These are phyloP conservation scores for Apiotrichum brassicae DNA, from an alignment of 1,284 basidiomycete species.

Conservation along the genomic window DNA sequence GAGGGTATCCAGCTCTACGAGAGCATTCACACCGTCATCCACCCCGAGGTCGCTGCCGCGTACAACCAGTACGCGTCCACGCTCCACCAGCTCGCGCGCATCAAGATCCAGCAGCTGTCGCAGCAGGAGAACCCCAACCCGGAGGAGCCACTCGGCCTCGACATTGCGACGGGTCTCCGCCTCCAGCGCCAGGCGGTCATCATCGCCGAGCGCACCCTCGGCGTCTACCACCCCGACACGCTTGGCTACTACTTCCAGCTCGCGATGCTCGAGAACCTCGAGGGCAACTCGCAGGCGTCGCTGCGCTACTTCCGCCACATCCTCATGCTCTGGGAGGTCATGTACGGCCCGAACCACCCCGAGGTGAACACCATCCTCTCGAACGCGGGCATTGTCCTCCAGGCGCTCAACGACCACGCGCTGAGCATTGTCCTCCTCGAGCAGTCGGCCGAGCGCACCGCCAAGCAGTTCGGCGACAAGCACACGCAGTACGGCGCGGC, in stretches of 20 bases:
- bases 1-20: slow-evolving; percentile 55
- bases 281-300: slow-evolving; percentile 47
- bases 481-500: slow-evolving; percentile 42
- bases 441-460: slow-evolving; percentile 33
- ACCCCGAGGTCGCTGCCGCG: slow-evolving; percentile 53
- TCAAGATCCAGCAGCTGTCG: slow-evolving; percentile 44
- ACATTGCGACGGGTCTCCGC: slow-evolving; percentile 49
- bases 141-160: slow-evolving; percentile 42
- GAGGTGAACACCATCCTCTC: slow-evolving; percentile 49
- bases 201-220: slow-evolving; percentile 53
- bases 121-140: slow-evolving; percentile 36
- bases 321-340: slow-evolving; percentile 50
- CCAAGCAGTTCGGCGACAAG: slow-evolving; percentile 36
- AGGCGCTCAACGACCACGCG: slow-evolving; percentile 41
- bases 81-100: slow-evolving; percentile 47
- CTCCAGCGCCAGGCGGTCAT: slow-evolving; percentile 55
- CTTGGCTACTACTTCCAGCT: slow-evolving; percentile 54
- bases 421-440: slow-evolving; percentile 38
- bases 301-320: slow-evolving; percentile 52
- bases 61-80: slow-evolving; percentile 52
- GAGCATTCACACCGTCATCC: slow-evolving; percentile 54
- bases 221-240: slow-evolving; percentile 53
- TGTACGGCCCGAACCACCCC: slow-evolving; percentile 53
- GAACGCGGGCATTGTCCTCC: slow-evolving; percentile 45
- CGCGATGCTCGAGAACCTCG: slow-evolving; percentile 51